Conservation (phyloP, 768 basidiomycete genomes). For the Pulveroboletus sp. region DNA sequence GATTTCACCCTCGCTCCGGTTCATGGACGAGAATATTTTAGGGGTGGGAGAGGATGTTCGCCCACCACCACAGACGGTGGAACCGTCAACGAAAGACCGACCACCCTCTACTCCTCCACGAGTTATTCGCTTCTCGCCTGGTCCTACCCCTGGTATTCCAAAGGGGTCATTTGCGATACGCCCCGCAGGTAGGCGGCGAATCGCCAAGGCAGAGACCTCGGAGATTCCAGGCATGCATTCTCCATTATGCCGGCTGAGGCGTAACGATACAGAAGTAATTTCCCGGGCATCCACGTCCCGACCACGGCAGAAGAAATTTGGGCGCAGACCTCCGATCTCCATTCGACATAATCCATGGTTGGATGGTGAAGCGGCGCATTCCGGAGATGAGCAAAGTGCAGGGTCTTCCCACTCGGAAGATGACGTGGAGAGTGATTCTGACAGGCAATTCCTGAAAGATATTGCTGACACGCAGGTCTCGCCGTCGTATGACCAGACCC, state of each 20-base stretch:
- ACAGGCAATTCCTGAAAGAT: slow-evolving; percentile 61
- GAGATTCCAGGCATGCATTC: slow-evolving; percentile 27
- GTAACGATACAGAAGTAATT: slow-evolving; percentile 26
- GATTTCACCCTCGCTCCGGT: neutral
- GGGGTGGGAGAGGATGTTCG: slow-evolving; percentile 4
- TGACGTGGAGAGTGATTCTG: slow-evolving; percentile 56
- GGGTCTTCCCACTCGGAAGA: slow-evolving; percentile 56
- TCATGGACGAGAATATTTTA: slow-evolving; percentile 20
- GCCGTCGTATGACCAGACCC: slow-evolving; percentile 67
- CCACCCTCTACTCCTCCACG: slow-evolving; percentile 33
- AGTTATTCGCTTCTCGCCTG: slow-evolving; percentile 18
- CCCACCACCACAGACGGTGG: slow-evolving; percentile 5
- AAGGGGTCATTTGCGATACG: slow-evolving; percentile 45
- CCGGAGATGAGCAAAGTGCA: slow-evolving; percentile 71
- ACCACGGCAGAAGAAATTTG: slow-evolving; percentile 18
- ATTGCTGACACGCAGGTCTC: slow-evolving; percentile 63
- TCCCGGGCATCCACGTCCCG: slow-evolving; percentile 18
- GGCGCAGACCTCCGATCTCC: slow-evolving; percentile 27
- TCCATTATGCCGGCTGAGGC: slow-evolving; percentile 30
- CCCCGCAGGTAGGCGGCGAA: slow-evolving; percentile 30
- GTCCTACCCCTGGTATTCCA: slow-evolving; percentile 28
- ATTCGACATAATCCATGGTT: slow-evolving; percentile 45
- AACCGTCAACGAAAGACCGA: slow-evolving; percentile 21
- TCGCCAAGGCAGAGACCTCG: slow-evolving; percentile 3
- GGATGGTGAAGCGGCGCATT: slow-evolving; percentile 71